These are phyloP conservation scores for Myrmaecium sp. DNA, from an alignment of 2,329 filamentous ascomycete genomes.

Conservation along the genomic window DNA sequence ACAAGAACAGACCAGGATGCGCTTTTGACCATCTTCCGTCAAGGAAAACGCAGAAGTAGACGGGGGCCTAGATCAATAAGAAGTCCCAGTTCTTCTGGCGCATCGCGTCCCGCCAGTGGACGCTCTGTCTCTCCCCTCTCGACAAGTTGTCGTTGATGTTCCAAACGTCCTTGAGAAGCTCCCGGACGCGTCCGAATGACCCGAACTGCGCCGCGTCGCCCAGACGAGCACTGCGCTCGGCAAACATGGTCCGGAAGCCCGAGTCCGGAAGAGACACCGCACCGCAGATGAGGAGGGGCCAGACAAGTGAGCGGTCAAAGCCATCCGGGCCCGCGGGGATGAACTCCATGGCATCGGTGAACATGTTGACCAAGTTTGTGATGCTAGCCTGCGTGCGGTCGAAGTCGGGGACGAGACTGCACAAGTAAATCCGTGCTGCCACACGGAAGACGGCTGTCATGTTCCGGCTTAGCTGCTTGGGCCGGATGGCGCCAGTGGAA, in stretches of 20 bases:
- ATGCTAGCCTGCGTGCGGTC: constrained; percentile 58
- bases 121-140: constrained; percentile 40
- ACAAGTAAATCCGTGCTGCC: constrained; percentile 90
- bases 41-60: background rate
- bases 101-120: constrained; percentile 95
- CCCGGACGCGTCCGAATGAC: constrained; percentile 69
- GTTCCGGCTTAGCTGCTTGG: constrained; percentile 71
- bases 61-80: constrained; percentile 52
- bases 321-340: constrained; percentile 69
- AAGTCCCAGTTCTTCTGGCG: constrained; percentile 81
- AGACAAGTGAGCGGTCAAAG: constrained; percentile 79
- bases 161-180: constrained; percentile 74
- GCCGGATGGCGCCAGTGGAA: constrained; percentile 54
- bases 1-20: constrained; percentile 19
- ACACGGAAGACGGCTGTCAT: constrained; percentile 83
- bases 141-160: constrained; percentile 43
- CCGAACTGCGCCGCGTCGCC: constrained; percentile 66
- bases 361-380: constrained; percentile 58
- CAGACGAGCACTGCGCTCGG: constrained; percentile 55
- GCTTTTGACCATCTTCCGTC: constrained; percentile 9
- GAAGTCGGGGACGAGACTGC: constrained; percentile 82
- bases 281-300: constrained; percentile 82
- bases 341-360: constrained; percentile 58
- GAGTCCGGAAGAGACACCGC: constrained; percentile 58
- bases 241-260: constrained; percentile 60